Percentiles rank a stretch among this genome's conserved stretches.
Conservation (phyloP, 2,329 filamentous ascomycete genomes). For the Xylariales sp. region DNA sequence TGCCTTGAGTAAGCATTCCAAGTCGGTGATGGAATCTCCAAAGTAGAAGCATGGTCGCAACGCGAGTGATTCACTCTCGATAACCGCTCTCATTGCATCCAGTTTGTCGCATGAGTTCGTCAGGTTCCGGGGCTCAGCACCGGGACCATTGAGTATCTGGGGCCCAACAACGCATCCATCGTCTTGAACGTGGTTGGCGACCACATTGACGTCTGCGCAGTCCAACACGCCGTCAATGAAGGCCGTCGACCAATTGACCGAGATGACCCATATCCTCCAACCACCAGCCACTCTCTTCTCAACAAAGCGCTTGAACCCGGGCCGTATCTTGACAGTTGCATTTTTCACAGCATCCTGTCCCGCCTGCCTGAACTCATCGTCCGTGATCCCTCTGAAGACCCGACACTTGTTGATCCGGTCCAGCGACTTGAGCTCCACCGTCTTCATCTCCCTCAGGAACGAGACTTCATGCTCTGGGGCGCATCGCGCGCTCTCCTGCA, state of each 20-base stretch:
- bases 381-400: slow-evolving; percentile 39
- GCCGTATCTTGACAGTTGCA: slow-evolving; percentile 30
- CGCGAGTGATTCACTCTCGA: slow-evolving; percentile 14
- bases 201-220: slow-evolving; percentile 26
- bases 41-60: slow-evolving; percentile 42
- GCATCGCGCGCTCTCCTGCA: slow-evolving; percentile 27
- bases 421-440: slow-evolving; percentile 43
- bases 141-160: slow-evolving; percentile 17
- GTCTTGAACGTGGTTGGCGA: slow-evolving; percentile 39
- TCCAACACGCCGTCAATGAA: slow-evolving; percentile 43
- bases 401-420: slow-evolving; percentile 36
- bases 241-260: slow-evolving; percentile 46
- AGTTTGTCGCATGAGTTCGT: slow-evolving; percentile 44
- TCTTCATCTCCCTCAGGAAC: slow-evolving; percentile 38
- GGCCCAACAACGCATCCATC: slow-evolving; percentile 39
- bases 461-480: slow-evolving; percentile 33
- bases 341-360: slow-evolving; percentile 31
- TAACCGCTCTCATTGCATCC: slow-evolving; percentile 31
- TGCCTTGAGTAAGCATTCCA: slow-evolving; percentile 44
- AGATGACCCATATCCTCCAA: slow-evolving; percentile 40
- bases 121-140: slow-evolving; percentile 23
- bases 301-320: slow-evolving; percentile 35
- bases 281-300: slow-evolving; percentile 15
- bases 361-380: slow-evolving; percentile 29
- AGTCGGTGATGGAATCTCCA: slow-evolving; percentile 53